Evolutionary conservation across 441 rosid species (phyloP), one percentile per base, ranked within the genome.

Genomic region (Adansonia grandidieri): DNA sequence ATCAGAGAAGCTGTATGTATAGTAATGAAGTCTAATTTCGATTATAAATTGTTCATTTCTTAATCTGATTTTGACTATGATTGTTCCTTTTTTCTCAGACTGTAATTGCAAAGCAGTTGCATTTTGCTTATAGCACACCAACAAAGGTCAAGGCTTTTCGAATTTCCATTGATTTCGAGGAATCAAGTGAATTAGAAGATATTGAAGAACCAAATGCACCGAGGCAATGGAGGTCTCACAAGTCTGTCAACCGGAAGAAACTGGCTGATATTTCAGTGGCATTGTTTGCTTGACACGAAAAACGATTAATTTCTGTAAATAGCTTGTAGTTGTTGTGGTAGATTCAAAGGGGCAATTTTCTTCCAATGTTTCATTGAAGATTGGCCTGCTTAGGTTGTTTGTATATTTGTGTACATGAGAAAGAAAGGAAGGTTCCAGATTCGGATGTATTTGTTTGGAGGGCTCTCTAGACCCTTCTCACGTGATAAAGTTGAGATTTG

Each of bases 1-100:
- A 84, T 96, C 65, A 85, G 83, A 81, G 97, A 94, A 84, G 96
- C 95, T 81, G 98, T 93, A 80, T 88, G 98, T 87, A 64, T 37
- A 0, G n/a, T 14, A 1, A 17, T 32, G 2, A 60, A n/a, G 20
- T 57, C 62, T 8, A 24, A 50, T 10, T 6, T 78, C 42, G 68
- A 44, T 60, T 42, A 10, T n/a, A 48, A 17, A 10, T 68, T 37
- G 9, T 48, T 60, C 10, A 19, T 63, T 71, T 8, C 62, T 8
- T 63, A 13, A n/a, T 20, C 22, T 48, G 48, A 62, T 69, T 68
- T 62, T 71, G 81, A 54, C 17, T 58, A 0, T 9, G 57, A n/a
- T 77, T 28, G 4, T 0, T 28, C 24, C n/a, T 14, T 8, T 58
- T 47, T 4, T 53, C 54, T 79, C 92, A 96, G 99, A 80, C 92